These are phyloP conservation scores for Nicotiana noctiflora DNA, from an alignment of 257 asterid genomes.

Conservation along the genomic window DNA sequence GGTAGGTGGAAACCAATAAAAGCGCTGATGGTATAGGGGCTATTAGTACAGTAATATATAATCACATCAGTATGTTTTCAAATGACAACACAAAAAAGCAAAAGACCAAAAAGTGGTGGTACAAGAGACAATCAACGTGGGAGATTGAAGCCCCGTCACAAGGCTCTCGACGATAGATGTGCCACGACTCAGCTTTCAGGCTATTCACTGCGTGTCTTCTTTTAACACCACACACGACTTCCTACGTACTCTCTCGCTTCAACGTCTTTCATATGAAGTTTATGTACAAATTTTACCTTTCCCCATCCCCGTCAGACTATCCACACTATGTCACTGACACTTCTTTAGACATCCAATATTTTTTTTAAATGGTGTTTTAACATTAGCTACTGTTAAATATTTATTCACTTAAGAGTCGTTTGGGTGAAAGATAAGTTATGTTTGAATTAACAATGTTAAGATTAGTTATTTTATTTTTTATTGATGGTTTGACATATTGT, in stretches of 20 bases:
- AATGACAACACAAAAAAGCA: neutral
- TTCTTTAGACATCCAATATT: neutral
- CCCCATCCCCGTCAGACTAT: neutral
- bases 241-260: neutral
- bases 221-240: conserved; percentile 25
- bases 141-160: conserved; percentile 16
- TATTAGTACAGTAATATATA: neutral
- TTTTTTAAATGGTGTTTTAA: too few species aligned
- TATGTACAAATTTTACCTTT: neutral
- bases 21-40: neutral
- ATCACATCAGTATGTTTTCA: neutral
- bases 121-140: conserved; percentile 36
- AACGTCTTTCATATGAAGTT: conserved; percentile 5
- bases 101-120: neutral
- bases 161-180: conserved; percentile 23
- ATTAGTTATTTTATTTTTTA: too few species aligned
- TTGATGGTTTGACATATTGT: too few species aligned
- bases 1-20: conserved; percentile 17
- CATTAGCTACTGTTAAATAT: too few species aligned
- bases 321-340: neutral
- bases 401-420: too few species aligned
- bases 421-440: too few species aligned
- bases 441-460: too few species aligned
- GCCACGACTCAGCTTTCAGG: conserved; percentile 52
- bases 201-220: conserved; percentile 40